Percentiles rank a stretch among this genome's conserved stretches.
phyloP scores from a whole-genome alignment of 495 filamentous ascomycete genomes.

The Penicillium fimorum region DNA sequence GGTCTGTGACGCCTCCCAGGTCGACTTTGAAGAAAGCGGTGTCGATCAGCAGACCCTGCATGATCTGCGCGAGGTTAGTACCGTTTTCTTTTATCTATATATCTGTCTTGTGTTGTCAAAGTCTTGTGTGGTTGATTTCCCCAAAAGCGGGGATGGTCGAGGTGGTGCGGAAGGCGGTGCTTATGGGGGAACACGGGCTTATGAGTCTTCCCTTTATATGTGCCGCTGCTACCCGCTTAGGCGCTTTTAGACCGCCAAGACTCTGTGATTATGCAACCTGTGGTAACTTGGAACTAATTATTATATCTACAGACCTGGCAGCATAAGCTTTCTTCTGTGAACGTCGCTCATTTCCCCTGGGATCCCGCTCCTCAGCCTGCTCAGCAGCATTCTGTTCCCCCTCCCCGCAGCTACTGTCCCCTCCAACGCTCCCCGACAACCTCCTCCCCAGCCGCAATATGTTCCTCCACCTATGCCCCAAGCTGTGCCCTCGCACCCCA shows the following conservation, averaged over 20 bases:
- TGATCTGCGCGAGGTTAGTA: constrained; percentile 78
- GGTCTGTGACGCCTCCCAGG: constrained; percentile 80
- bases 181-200: constrained; percentile 41
- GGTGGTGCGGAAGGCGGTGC: constrained; percentile 43
- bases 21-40: constrained; percentile 96
- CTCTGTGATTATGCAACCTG: not conserved
- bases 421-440: constrained; percentile 55
- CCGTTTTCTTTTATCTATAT: constrained; percentile 11
- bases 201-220: constrained; percentile 46
- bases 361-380: constrained; percentile 64
- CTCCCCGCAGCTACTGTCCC: constrained; percentile 54
- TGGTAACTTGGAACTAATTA: constrained; percentile 15
- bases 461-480: constrained; percentile 34
- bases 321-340: constrained; percentile 74
- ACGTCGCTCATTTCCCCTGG: constrained; percentile 91
- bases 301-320: constrained; percentile 76
- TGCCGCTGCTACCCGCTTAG: constrained; percentile 38
- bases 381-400: constrained; percentile 43
- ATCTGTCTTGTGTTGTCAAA: constrained; percentile 14
- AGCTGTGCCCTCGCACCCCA: constrained; percentile 20
- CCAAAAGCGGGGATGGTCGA: constrained; percentile 35
- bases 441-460: constrained; percentile 36
- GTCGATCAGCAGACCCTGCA: constrained; percentile 81
- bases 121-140: constrained; percentile 15
- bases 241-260: constrained; percentile 33